Conservation (phyloP, 257 asterid genomes). For the Ilex asprella region DNA sequence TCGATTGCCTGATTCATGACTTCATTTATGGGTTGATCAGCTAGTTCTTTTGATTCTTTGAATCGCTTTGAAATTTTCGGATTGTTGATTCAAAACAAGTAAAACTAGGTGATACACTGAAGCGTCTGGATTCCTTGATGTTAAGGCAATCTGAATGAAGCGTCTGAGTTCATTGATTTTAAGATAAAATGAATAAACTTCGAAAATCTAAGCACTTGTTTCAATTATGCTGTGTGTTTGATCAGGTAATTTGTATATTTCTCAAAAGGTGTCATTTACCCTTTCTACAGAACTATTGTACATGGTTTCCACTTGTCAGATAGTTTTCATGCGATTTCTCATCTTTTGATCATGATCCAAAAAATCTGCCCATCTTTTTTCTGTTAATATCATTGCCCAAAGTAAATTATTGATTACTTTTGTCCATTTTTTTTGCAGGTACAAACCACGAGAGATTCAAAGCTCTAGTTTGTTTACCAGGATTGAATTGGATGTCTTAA, state of each 20-base stretch:
- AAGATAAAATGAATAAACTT: too few species aligned
- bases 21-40: background rate
- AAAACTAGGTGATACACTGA: background rate
- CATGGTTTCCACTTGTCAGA: conserved; percentile 9
- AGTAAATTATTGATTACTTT: conserved; percentile 10
- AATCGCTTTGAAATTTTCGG: background rate
- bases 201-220: too few species aligned
- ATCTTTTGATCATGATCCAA: background rate
- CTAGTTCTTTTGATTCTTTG: background rate
- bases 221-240: conserved; percentile 8
- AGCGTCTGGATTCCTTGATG: background rate
- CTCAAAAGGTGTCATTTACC: conserved; percentile 2
- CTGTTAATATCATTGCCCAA: conserved; percentile 10
- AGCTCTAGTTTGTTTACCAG: conserved; percentile 27
- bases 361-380: conserved; percentile 4
- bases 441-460: conserved; percentile 28
- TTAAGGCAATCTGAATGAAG: background rate
- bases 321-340: conserved; percentile 4
- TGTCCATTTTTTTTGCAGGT: conserved; percentile 13
- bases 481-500: conserved; percentile 31
- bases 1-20: background rate
- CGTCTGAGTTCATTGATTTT: background rate
- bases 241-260: conserved; percentile 4
- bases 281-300: conserved; percentile 3
- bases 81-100: background rate